Base-by-base conservation (phyloP, 108 stramenopile species). In the Hondaea fermentalgiana region DNA sequence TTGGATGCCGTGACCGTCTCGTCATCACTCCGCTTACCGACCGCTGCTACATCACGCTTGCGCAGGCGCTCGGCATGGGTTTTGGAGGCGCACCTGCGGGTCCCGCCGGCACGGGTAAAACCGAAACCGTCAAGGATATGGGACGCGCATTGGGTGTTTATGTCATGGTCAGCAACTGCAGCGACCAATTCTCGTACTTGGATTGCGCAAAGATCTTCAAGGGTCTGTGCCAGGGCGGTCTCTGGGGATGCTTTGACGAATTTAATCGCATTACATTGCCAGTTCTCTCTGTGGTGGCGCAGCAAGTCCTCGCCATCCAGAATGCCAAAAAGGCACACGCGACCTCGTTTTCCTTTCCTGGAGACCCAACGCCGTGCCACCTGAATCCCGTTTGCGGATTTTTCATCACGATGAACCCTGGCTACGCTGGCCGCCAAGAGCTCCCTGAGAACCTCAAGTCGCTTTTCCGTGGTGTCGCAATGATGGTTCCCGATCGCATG, bases 341-440 rank as follows among this genome's bases (percentile, higher is more conserved):
- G 10, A 89, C 92, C 49, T 87, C 91, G 88, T 97, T 97, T 88
- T 95, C 95, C 91, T 97, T 97, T 90, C 97, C 97, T 42, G 97
- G 97, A 17, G 97, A 97, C 58, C 29, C 88, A 6, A 29, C 28
- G 83, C 96, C 96, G 10, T 96, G 96, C 91, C 95, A 97, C 88
- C 88, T 97, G n/a, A 91, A 95, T 89, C 96, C 95, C 49, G 94
- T 93, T 0, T 96, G 96, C 88, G 96, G 96, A 5, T 97, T 95
- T 72, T 97, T 96, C 94, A 97, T 97, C 90, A 97, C 97, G 5
- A 97, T 97, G 97, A 97, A 97, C 91, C 97, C 97, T 5, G 97
- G 97, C 23, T 97, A 97, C 89, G 97, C 97, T 71, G 97, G 97
- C 17, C 93, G 97, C 21, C 96, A 97, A 88, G 97, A 97, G 93